Base-by-base conservation (phyloP, 176 grass and related monocot species). In the Aegilops longissima region DNA sequence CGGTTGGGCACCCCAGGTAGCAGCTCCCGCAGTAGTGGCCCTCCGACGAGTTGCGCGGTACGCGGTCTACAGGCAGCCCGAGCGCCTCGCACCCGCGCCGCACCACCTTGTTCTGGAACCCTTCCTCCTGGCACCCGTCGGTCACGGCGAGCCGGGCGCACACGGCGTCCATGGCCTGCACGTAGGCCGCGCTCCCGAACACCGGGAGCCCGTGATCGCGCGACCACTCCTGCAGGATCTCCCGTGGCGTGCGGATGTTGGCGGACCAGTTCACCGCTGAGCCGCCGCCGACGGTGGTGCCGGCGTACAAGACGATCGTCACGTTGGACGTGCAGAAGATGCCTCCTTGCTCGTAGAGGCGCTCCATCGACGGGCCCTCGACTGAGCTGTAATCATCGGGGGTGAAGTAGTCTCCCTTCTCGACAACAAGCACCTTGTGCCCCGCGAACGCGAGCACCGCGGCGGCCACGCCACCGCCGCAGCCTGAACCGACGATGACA, bases 201-300 rank as follows among this genome's bases (percentile, higher is more conserved):
- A 99, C 71, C 0, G 80, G 49, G 6, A 99, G 91, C 2, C 58
- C 84, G 23, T 88, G 90, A 24, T 96, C 77, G 44, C 87, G 79
- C 2, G 89, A 83, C 97, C 97, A 99, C 83, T 96, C 97, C 51
- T 44, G 79, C 21, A 81, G 35, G 34, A 99, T 80, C 52, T 78
- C 38, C 59, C 16, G 49, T 8, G 94, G 97, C 1, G 97, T 99
- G 62, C 88, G 86, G 83, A 99, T 92, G 90, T 90, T 86, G 34
- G 97, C 97, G 8, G 97, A 94, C 94, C 97, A 99, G 92, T 99
- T 99, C 78, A 99, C 88, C n/a, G 90, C 94, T 8, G 97, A 93
- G 49, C 97, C 97, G 4, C 97, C 97, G 33, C 97, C 97, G 39
- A 99, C 94, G 6, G 97, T 96, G n/a, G 94, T 66, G 11, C 97